Evolutionary conservation across 352 stramenopile genomes (phyloP).

Genomic region (Phytophthora colocasiae): DNA sequence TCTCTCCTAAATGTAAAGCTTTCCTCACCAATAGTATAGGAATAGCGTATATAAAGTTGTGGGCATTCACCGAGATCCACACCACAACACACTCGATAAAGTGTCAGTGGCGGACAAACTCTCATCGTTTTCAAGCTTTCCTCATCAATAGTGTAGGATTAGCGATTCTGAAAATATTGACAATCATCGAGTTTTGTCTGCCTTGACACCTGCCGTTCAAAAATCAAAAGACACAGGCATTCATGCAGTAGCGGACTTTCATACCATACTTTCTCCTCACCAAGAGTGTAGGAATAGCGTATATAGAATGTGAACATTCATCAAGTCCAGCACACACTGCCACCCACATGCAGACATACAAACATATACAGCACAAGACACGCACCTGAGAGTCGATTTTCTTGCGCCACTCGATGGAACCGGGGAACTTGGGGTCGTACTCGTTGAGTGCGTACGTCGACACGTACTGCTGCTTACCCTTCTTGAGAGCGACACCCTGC

Average conservation of each 20-base stretch:
- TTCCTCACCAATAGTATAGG: slow-evolving; percentile 47
- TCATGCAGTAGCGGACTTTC: slow-evolving; percentile 42
- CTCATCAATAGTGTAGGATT: slow-evolving; percentile 39
- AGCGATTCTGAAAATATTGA: slow-evolving; percentile 38
- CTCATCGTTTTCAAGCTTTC: slow-evolving; percentile 30
- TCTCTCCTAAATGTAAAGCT: slow-evolving; percentile 40
- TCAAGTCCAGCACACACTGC: slow-evolving; percentile 53
- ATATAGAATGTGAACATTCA: slow-evolving; percentile 71
- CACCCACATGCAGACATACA: slow-evolving; percentile 20
- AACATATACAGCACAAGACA: slow-evolving; percentile 27
- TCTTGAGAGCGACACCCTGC: slow-evolving; percentile 91
- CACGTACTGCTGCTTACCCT: slow-evolving; percentile 92
- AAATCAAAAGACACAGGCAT: slow-evolving; percentile 12
- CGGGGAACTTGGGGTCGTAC: slow-evolving; percentile 94
- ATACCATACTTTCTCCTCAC: slow-evolving; percentile 47
- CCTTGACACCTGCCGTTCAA: slow-evolving; percentile 5
- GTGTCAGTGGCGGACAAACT: slow-evolving; percentile 8
- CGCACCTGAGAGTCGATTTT: slow-evolving; percentile 96
- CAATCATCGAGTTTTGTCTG: slow-evolving; percentile 23
- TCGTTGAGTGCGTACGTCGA: slow-evolving; percentile 97
- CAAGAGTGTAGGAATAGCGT: slow-evolving; percentile 72
- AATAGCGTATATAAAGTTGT: slow-evolving; percentile 69
- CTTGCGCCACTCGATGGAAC: slow-evolving; percentile 93
- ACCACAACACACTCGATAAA: slow-evolving; percentile 10
- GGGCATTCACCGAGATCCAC: slow-evolving; percentile 68